Base-by-base conservation (phyloP, 768 basidiomycete genomes). In the Collybia nuda region DNA sequence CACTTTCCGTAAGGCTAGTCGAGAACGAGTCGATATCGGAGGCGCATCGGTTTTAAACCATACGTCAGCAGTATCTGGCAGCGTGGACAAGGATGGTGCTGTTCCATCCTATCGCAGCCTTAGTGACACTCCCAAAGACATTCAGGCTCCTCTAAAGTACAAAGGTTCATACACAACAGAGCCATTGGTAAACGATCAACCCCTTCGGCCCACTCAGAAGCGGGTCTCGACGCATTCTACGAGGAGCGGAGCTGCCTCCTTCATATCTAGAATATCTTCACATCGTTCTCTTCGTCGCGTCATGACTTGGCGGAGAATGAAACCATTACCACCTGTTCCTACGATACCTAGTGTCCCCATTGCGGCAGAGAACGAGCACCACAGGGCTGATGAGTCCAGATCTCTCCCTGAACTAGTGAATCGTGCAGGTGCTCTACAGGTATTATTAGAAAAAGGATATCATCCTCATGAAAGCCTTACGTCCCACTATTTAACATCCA, bases 261-360 rank as follows among this genome's bases (percentile, higher is more conserved):
- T 82, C 54, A 69, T 83, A 15, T 81, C 80, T 22, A 66, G 70
- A 22, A 59, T 80, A 45, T 78, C 80, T 5, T 69, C 71, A 8
- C 63, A 69, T 21, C 60, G 65, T 24, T 77, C 74, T 6, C 50
- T 75, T 32, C 62, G 62, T 29, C 69, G 67, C 24, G 59, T 69
- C 32, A 57, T 78, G 44, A 53, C 63, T 26, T 74, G 79, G 77
- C 68, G 72, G 50, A 75, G 64, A 51, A 55, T 60, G 21, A 84
- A 85, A 59, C 81, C 82, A 3, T 65, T 86, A 14, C 84, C 85
- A 6, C 83, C 81, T 1, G 72, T 86, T 21, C 85, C 84, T 14
- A 67, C 65, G 17, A 72, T 81, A 12, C 76, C 81, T 2, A 64
- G 75, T 41, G 73, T 76, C 17, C 64, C 79, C 6, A 56, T 80